These are phyloP conservation scores for Strigomonas culicis DNA, from an alignment of 208 protist species.

Conservation along the genomic window DNA sequence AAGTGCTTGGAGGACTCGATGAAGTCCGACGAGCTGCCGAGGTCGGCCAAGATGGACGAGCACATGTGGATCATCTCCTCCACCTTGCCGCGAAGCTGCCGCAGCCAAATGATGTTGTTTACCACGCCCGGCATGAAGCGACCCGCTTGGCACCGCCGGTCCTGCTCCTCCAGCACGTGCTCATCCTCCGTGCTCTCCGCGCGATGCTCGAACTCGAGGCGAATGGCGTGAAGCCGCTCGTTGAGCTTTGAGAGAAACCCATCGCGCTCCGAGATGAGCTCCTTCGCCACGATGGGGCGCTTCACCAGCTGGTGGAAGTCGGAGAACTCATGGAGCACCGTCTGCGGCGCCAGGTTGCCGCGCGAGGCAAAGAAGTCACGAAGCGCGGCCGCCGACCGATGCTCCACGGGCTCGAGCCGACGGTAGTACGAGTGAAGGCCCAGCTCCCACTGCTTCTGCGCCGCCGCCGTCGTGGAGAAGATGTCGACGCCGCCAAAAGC, in stretches of 20 bases:
- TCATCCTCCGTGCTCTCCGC: constrained; percentile 73
- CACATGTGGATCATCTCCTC: constrained; percentile 82
- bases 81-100: constrained; percentile 71
- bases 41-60: constrained; percentile 68
- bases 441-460: constrained; percentile 62
- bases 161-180: constrained; percentile 73
- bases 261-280: constrained; percentile 84
- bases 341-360: constrained; percentile 72
- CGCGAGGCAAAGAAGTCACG: constrained; percentile 68
- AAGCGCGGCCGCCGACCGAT: constrained; percentile 71
- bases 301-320: constrained; percentile 82
- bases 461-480: constrained; percentile 45
- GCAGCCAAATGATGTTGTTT: constrained; percentile 91
- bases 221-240: constrained; percentile 78
- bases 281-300: constrained; percentile 80
- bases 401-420: constrained; percentile 80
- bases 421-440: constrained; percentile 71
- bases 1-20: constrained; percentile 45
- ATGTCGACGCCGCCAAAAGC: constrained; percentile 66
- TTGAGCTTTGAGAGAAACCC: constrained; percentile 84
- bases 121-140: constrained; percentile 90
- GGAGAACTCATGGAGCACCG: constrained; percentile 79
- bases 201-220: constrained; percentile 85
- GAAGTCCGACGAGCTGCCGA: constrained; percentile 65
- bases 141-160: constrained; percentile 82